A percentile compares a stretch with the other conserved stretches of the same genome.
Evolutionary conservation across 148 eudicot genomes (phyloP).

Genomic region (Camellia lanceoleosa): DNA sequence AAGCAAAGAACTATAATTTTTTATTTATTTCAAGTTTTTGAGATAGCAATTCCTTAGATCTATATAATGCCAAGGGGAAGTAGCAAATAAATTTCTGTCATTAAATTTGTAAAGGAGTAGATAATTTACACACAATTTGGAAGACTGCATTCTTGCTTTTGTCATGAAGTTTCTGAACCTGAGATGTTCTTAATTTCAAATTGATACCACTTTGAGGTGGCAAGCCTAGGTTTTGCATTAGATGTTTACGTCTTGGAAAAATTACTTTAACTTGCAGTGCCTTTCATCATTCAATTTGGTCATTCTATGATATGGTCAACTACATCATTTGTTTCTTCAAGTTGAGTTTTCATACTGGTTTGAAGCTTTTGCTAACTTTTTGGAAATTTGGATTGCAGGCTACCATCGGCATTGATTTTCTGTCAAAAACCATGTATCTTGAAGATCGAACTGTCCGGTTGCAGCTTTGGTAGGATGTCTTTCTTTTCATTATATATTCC

Average conservation of each 20-base stretch:
- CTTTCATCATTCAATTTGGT: background rate
- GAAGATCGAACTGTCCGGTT: conserved; percentile 52
- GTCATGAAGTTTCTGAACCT: background rate
- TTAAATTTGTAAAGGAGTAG: background rate
- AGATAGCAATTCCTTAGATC: too few relatives aligned
- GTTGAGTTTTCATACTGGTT: background rate
- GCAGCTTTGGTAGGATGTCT: conserved; percentile 38
- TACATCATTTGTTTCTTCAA: background rate
- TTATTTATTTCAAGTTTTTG: too few relatives aligned
- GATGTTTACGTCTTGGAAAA: background rate
- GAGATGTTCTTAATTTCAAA: background rate
- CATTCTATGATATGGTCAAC: background rate
- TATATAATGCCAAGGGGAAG: too few relatives aligned
- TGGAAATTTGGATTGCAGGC: conserved; percentile 30
- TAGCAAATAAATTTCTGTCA: too few relatives aligned
- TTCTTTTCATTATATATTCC: background rate
- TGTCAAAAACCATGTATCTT: conserved; percentile 51
- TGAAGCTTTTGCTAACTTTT: background rate
- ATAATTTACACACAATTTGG: background rate
- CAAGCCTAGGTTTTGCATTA: background rate
- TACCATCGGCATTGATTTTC: conserved; percentile 48
- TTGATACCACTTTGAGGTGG: background rate
- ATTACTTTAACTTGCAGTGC: background rate
- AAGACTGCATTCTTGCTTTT: background rate
- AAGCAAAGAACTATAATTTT: too few relatives aligned